Evolutionary conservation across 495 filamentous ascomycete genomes (phyloP).

Genomic region (Neurospora tetraspora): DNA sequence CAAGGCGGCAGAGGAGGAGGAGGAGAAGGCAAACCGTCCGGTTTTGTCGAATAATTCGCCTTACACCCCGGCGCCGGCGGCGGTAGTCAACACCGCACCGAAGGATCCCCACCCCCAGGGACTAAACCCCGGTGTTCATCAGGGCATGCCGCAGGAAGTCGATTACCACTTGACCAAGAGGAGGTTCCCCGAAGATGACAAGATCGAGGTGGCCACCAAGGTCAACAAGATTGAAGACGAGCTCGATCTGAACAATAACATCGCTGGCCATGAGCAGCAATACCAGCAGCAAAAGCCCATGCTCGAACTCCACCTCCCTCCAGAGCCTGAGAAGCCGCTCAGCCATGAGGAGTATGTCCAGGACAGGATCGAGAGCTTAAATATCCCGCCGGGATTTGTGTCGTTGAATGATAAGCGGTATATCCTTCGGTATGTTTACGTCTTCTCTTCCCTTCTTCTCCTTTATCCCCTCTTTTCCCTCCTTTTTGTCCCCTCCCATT

Average conservation of each 20-base stretch:
- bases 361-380: slow-evolving; percentile 47
- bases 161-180: not conserved
- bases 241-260: slow-evolving; percentile 11
- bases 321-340: slow-evolving; percentile 31
- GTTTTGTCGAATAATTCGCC: slow-evolving; percentile 3
- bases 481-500: not conserved
- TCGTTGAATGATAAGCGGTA: slow-evolving; percentile 52
- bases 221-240: slow-evolving; percentile 6
- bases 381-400: slow-evolving; percentile 57
- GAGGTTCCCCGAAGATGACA: not conserved
- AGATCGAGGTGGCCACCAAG: not conserved
- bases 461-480: no score
- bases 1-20: slow-evolving; percentile 1
- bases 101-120: not conserved
- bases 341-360: slow-evolving; percentile 56
- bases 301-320: slow-evolving; percentile 7
- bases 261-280: slow-evolving; percentile 9
- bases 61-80: no score
- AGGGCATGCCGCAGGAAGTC: not conserved
- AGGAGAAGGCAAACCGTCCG: not conserved
- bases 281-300: slow-evolving; percentile 16
- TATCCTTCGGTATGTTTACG: slow-evolving; percentile 54
- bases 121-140: not conserved
- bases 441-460: not conserved
- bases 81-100: not conserved